Percentiles rank a stretch among this genome's conserved stretches.
Conservation (phyloP, 345 rosid genomes). For the Noccaea caerulescens region DNA sequence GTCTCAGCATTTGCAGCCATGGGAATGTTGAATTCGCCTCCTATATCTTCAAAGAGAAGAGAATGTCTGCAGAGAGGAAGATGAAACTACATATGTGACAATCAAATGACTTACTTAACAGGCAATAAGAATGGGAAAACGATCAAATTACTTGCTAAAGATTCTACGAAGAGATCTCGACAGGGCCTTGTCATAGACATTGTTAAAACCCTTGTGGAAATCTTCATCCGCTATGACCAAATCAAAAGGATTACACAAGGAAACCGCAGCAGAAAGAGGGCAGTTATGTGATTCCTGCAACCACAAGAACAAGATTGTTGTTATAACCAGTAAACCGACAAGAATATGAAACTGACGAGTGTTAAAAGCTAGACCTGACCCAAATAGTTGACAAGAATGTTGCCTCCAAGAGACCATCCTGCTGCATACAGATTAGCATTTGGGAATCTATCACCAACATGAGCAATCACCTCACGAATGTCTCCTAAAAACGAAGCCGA, state of each 20-base stretch:
- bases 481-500: slow-evolving; percentile 96
- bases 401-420: slow-evolving; percentile 98
- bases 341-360: slow-evolving; percentile 5
- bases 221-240: slow-evolving; percentile 90
- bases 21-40: slow-evolving; percentile 74
- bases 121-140: slow-evolving; percentile 4
- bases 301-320: background rate
- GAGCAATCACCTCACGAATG: slow-evolving; percentile 66
- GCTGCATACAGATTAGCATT: slow-evolving; percentile 80
- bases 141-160: slow-evolving; percentile 60
- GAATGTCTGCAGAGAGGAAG: slow-evolving; percentile 60
- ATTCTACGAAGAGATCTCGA: slow-evolving; percentile 67
- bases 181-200: slow-evolving; percentile 79
- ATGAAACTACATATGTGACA: background rate
- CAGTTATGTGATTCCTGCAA: slow-evolving; percentile 73
- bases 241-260: slow-evolving; percentile 93
- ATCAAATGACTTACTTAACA: slow-evolving; percentile 26
- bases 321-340: slow-evolving; percentile 5
- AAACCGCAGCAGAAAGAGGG: slow-evolving; percentile 77
- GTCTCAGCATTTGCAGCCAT: slow-evolving; percentile 75
- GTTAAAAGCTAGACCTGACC: slow-evolving; percentile 59
- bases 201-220: slow-evolving; percentile 90
- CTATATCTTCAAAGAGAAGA: slow-evolving; percentile 83
- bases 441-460: slow-evolving; percentile 65
- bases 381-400: slow-evolving; percentile 86